Conservation (phyloP, 225 moss, liverwort and hornwort species). For the Bryoerythrophyllum caledonicum region DNA sequence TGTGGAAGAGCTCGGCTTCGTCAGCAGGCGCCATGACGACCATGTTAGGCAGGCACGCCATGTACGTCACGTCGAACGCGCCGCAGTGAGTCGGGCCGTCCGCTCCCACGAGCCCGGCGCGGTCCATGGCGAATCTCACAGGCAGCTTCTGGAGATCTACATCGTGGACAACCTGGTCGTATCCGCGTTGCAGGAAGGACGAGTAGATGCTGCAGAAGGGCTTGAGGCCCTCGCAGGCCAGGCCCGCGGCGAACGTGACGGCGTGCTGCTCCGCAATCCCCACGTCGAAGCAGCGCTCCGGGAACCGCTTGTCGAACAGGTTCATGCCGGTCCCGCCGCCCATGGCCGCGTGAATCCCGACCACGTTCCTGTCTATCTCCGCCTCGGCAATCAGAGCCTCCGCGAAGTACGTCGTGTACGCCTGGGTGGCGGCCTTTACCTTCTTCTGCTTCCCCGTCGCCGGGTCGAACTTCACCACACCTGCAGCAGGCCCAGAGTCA, state of each 20-base stretch:
- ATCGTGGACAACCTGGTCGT: conserved; percentile 64
- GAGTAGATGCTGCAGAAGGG: conserved; percentile 61
- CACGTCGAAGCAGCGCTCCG: conserved; percentile 58
- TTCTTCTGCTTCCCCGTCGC: conserved; percentile 64
- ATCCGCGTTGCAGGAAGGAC: conserved; percentile 58
- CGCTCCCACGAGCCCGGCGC: conserved; percentile 61
- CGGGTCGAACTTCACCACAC: conserved; percentile 60
- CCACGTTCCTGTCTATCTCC: conserved; percentile 43
- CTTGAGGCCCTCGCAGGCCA: conserved; percentile 54
- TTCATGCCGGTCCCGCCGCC: conserved; percentile 67
- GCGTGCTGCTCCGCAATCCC: conserved; percentile 60
- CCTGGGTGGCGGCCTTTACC: conserved; percentile 46
- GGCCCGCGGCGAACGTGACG: conserved; percentile 55
- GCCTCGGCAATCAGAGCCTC: conserved; percentile 63
- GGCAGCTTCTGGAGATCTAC: conserved; percentile 63
- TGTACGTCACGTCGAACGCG: conserved; percentile 63
- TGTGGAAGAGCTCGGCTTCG: conserved; percentile 65
- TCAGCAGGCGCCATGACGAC: conserved; percentile 60
- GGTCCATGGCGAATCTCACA: conserved; percentile 62
- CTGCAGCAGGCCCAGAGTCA: background rate
- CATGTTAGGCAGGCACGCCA: conserved; percentile 64
- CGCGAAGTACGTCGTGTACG: conserved; percentile 58
- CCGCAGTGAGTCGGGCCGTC: conserved; percentile 66
- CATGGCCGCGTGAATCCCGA: conserved; percentile 65
- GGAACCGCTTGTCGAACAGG: conserved; percentile 62